Percentiles rank a stretch among this genome's conserved stretches.
Evolutionary conservation across 495 filamentous ascomycete genomes (phyloP).

Genomic region (Trichocladium antarcticum): DNA sequence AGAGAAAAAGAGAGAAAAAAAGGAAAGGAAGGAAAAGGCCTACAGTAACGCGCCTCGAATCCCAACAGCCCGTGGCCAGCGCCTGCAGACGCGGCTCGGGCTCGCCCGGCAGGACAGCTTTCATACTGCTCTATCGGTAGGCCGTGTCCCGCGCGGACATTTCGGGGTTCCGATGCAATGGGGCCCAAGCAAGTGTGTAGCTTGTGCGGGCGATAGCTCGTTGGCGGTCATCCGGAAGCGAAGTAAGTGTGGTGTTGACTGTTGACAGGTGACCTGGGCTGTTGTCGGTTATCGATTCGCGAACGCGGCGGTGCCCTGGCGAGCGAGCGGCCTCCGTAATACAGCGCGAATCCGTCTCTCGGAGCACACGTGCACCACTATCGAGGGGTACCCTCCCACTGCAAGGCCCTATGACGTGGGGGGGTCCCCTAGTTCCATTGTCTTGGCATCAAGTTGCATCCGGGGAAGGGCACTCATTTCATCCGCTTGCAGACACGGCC

Average conservation of each 20-base stretch:
- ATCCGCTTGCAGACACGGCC: not conserved
- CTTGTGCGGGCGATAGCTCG: too few species aligned
- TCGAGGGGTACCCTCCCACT: too few species aligned
- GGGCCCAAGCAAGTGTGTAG: too few species aligned
- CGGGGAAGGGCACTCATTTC: not conserved
- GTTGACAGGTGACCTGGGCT: too few species aligned
- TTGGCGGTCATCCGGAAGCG: too few species aligned
- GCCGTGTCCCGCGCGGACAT: conserved; percentile 6
- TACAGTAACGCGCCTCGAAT: conserved; percentile 70
- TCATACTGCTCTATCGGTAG: conserved; percentile 38
- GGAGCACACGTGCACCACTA: too few species aligned
- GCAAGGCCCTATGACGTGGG: not conserved
- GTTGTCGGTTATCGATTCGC: too few species aligned
- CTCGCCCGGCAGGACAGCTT: conserved; percentile 80
- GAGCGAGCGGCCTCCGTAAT: too few species aligned
- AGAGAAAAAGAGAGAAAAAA: not conserved
- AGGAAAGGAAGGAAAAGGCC: not conserved
- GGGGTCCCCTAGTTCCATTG: not conserved
- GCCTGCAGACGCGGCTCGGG: conserved; percentile 84
- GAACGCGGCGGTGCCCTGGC: too few species aligned
- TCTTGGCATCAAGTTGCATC: not conserved
- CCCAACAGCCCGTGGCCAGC: conserved; percentile 76
- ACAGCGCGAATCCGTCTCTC: too few species aligned
- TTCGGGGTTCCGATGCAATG: not conserved
- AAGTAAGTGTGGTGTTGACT: too few species aligned